Evolutionary conservation across 2,329 filamentous ascomycete genomes (phyloP), one percentile per base, ranked within the genome.

Genomic region (Ophiostoma himal-ulmi): DNA sequence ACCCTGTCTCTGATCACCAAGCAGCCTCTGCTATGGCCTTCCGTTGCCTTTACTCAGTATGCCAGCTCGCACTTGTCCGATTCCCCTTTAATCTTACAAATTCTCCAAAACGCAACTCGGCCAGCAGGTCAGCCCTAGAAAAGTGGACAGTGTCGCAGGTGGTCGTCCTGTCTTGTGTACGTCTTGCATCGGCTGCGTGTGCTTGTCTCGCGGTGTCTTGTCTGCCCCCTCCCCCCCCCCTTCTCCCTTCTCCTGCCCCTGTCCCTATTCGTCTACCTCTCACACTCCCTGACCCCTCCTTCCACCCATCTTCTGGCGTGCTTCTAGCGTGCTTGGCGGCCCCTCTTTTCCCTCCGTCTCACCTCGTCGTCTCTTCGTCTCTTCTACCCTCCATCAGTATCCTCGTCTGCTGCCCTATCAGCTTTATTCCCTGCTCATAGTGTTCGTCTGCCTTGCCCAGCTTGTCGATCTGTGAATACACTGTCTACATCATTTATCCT

Each of bases 271-370:
- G 11, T 17, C 39, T 44, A 5, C 48, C 7, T 54, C 48, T 3
- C 3, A 22, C 20, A 6, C 48, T 44, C 39, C 5, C 5, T 44
- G 20, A 65, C 65, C 20, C 65, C 57, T 26, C 52, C 65, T 71
- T 71, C 70, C 62, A 71, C 67, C 54, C 44, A 44, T 52, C 67
- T 71, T 71, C 70, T 71, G 67, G 67, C 67, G 70, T 39, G 60
- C 70, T 71, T 71, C 70, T 71, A 71, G 70, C 67, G 70, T 14
- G 11, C 30, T 67, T 71, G 52, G 70, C 69, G 36, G 10, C 66
- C 39, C 20, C 48, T 54, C 52, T 54, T 10, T 65, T 66, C 7
- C 52, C 36, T 26, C 26, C 52, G 41, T 13, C 67, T 17, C 41
- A 3, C 22, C 48, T 54, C 13, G 54, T 30, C 17, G 22, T 30